A percentile compares a stretch with the other conserved stretches of the same genome.
Evolutionary conservation across 176 grass and related monocot species (phyloP).

Genomic region (Phoenix dactylifera): DNA sequence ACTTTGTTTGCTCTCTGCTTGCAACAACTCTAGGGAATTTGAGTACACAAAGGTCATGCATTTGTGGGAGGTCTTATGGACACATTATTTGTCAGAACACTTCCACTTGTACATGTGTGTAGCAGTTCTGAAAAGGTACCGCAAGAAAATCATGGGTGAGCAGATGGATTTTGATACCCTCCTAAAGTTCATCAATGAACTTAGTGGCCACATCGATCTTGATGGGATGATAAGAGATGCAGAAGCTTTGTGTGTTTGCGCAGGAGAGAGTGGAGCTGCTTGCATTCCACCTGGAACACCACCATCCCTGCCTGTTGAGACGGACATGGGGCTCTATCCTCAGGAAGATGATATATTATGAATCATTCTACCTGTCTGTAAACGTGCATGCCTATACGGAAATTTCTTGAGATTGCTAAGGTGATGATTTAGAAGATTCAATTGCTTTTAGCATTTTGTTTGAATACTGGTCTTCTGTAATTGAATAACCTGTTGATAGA

Average conservation of each 20-base stretch:
- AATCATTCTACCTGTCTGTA: too few species aligned
- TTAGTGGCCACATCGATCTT: constrained; percentile 73
- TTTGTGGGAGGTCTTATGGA: constrained; percentile 94
- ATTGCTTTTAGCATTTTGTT: too few species aligned
- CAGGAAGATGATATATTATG: constrained; percentile 74
- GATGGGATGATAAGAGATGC: constrained; percentile 67
- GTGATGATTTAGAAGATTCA: too few species aligned
- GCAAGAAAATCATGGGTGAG: constrained; percentile 65
- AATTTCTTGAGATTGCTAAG: too few species aligned
- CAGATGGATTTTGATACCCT: constrained; percentile 97
- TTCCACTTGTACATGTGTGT: constrained; percentile 94
- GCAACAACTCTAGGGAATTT: constrained; percentile 50
- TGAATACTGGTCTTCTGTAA: too few species aligned
- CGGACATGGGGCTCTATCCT: constrained; percentile 53
- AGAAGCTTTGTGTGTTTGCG: constrained; percentile 51
- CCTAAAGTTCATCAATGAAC: constrained; percentile 98
- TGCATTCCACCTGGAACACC: constrained; percentile 87
- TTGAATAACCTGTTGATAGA: too few species aligned
- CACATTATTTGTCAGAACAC: constrained; percentile 84
- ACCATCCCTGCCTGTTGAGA: constrained; percentile 71
- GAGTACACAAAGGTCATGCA: constrained; percentile 67
- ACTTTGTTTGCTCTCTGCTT: too few species aligned
- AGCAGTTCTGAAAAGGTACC: constrained; percentile 71
- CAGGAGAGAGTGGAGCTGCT: constrained; percentile 56
- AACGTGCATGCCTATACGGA: too few species aligned